These are phyloP conservation scores for Boletus reticuloceps DNA, from an alignment of 768 basidiomycete genomes.

Conservation along the genomic window DNA sequence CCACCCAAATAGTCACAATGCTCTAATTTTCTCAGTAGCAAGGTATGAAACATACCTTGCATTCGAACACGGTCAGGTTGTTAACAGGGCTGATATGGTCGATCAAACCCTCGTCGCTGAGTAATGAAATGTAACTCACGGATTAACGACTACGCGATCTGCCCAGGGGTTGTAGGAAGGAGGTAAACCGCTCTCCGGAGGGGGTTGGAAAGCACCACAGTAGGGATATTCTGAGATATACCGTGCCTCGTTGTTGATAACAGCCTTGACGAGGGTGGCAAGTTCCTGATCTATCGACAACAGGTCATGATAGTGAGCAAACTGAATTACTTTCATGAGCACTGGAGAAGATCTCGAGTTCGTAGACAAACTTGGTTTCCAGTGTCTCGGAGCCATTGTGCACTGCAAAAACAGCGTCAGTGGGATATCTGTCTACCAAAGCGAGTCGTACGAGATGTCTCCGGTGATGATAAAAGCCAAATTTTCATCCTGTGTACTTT, in stretches of 20 bases:
- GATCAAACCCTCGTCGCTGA: background rate
- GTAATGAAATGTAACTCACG: conserved; percentile 44
- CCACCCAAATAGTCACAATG: background rate
- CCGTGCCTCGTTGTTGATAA: conserved; percentile 77
- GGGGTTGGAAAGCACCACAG: conserved; percentile 81
- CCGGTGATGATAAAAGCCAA: conserved; percentile 81
- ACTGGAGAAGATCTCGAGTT: background rate
- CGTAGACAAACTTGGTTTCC: conserved; percentile 59
- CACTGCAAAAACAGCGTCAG: conserved; percentile 39
- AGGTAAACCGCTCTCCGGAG: conserved; percentile 65
- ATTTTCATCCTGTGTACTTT: conserved; percentile 51
- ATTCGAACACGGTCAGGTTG: conserved; percentile 73
- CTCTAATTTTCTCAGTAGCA: background rate
- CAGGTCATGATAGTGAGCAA: conserved; percentile 66
- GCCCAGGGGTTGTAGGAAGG: conserved; percentile 70
- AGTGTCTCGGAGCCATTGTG: conserved; percentile 83
- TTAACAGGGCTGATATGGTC: conserved; percentile 52
- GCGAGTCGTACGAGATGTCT: conserved; percentile 65
- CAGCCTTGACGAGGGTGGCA: conserved; percentile 68
- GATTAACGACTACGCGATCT: conserved; percentile 66
- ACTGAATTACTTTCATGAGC: conserved; percentile 37
- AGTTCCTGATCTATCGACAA: conserved; percentile 56
- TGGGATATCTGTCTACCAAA: background rate
- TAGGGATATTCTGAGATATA: conserved; percentile 74
- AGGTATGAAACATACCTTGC: conserved; percentile 52